Evolutionary conservation across 306 rosid genomes (phyloP), one percentile per base, ranked within the genome.

Genomic region (Cajanus cajan): DNA sequence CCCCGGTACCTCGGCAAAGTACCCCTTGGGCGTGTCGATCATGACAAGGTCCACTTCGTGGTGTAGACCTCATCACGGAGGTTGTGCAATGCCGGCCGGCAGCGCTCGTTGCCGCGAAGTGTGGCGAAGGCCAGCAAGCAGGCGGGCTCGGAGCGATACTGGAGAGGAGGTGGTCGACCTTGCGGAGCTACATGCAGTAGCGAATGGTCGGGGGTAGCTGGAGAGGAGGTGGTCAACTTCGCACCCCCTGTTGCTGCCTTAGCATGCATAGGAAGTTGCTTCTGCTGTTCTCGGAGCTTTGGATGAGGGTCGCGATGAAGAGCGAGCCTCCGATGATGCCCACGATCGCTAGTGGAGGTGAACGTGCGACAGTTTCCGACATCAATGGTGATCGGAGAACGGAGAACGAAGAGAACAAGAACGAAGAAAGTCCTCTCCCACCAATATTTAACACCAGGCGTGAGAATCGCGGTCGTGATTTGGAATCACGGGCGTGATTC

Each of bases 11-110:
- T 90, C 94, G 0, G 97, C 75, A 0, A 87, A 93, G 14, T 91
- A 93, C 3, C 97, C 98, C 0, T 81, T 68, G 12, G 98, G 98
- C 48, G 98, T 97, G 48, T 93, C 96, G 76, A 93, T 84, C 98
- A 94, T 94, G 4, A 94, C 84, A 59, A 91, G 45, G 22, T 94
- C 98, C 98, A 94, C 36, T 94, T 94, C 16, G 1, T 90, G 0
- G 81, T 87, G 55, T 94, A 94, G 10, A 91, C 87, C 89, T 89
- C 92, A 1, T 82, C 89, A 0, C 96, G 94, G 0, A 94, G 86
- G 14, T 91, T 85, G 2, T 82, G 69, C 10, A 91, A 82, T 1
- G 98, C 98, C 5, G 91, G 73, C 36, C 36, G 59, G 34, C 98
- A 94, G 73, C 36, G n/a, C 3, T 72, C 74, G 82, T 90, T 91